Evolutionary conservation across 2,329 filamentous ascomycete genomes (phyloP), one percentile per base, ranked within the genome.

Genomic region (Ophiostoma sp.): DNA sequence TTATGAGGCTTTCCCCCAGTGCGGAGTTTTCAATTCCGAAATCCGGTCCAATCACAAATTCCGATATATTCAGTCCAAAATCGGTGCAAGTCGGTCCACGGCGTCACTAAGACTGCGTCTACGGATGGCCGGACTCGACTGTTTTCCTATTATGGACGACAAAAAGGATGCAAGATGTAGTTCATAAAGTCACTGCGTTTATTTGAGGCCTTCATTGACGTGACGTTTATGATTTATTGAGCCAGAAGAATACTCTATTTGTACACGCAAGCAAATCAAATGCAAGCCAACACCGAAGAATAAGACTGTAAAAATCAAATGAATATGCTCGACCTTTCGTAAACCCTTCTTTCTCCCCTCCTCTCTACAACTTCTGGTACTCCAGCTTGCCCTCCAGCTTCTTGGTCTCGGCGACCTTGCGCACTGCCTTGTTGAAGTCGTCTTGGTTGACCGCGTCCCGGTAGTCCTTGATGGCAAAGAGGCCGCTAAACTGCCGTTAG

Each of bases 381-480:
- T 98, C 95, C 69, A 98, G 87, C 86, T 98, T 98, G 83, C 96
- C 95, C 84, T 99, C 96, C 79, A 99, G 85, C 85, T 99, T 99
- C 93, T 99, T 99, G 75, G 93, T 88, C 84, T 99, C 96, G 19
- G 93, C 94, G 78, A 99, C 92, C 89, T 99, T 99, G 78, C 96
- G 91, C 72, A 99, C 96, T 3, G 96, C 96, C 85, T 98, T 98
- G 87, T 98, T 99, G 90, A 98, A 98, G 81, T 99, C 96, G 80
- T 99, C 96, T 82, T 99, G 96, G 84, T 93, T 98, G 83, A 99
- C 93, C 15, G 94, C 90, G 79, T 99, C 96, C 75, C 97, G 88
- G 82, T 98, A 97, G 80, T 97, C 96, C 84, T 98, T 98, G 88
- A 99, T 99, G 59, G 96, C 95, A 82, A 98, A 98, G 52, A 99